Evolutionary conservation across 192 early-diverging fungal genomes (phyloP), one percentile per base, ranked within the genome.

Genomic region (Podila verticillata): DNA sequence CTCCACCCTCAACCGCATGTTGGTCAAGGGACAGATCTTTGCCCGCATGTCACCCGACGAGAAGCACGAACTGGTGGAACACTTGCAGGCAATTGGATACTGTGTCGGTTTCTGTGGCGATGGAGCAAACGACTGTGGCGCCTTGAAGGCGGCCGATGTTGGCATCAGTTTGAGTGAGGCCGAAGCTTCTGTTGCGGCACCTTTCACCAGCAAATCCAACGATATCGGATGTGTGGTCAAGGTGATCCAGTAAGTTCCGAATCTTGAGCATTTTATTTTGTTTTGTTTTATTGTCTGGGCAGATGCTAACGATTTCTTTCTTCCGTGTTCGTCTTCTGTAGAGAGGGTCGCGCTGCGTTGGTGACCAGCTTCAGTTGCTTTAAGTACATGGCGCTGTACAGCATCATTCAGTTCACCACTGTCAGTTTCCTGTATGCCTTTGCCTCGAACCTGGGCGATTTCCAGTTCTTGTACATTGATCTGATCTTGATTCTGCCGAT

Each of bases 11-110:
- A 77, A 80, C 15, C 85, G 93, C 66, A 93, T 98, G 91, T 85
- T 99, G 48, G 90, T 96, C 70, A 97, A 96, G 61, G 92, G 93
- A 8, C 93, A 95, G 61, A 91, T 99, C 35, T 99, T 93, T 82
- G 96, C 97, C 6, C 92, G 98, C 62, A 98, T 99, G 97, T 98
- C 97, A 3, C 98, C 98, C 1, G 98, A 99, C 75, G 95, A 98
- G 80, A 99, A 99, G 67, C 95, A 96, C 47, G 92, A 95, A 73
- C 78, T 99, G 20, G 96, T 99, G 6, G 93, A 96, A 73, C 89
- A 90, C 62, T 82, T 99, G 48, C 97, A 99, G 74, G 87, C 84
- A 24, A 88, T 98, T 30, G 96, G 93, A 17, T 97, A 99, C 84
- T 96, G 93, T 72, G 93, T 95, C 30, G 95, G 96, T 0, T 99